Conservation (phyloP, 1,284 basidiomycete species). For the Malassezia equina region DNA sequence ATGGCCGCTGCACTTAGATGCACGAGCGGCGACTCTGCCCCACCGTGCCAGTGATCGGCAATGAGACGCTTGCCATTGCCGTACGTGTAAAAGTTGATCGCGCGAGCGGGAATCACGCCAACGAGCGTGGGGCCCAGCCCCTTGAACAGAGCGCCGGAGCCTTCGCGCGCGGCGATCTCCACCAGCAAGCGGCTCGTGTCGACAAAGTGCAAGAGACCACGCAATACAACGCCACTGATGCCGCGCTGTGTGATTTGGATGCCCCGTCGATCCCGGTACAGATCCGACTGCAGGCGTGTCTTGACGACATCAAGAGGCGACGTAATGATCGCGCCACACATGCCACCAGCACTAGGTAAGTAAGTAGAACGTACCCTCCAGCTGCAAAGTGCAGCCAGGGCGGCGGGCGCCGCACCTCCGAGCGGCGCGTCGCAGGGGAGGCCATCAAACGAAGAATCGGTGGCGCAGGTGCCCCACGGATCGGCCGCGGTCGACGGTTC, state of each 20-base stretch:
- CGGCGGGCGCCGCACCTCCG: not conserved
- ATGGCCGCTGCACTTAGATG: slow-evolving; percentile 76
- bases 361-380: slow-evolving; percentile 46
- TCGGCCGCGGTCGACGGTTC: not conserved
- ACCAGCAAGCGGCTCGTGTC: slow-evolving; percentile 77
- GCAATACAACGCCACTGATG: slow-evolving; percentile 48
- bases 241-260: slow-evolving; percentile 13
- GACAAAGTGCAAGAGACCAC: slow-evolving; percentile 79
- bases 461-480: not conserved
- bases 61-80: slow-evolving; percentile 90
- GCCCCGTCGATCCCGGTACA: slow-evolving; percentile 56
- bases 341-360: slow-evolving; percentile 70
- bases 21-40: slow-evolving; percentile 70
- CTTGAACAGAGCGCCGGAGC: slow-evolving; percentile 79
- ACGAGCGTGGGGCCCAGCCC: slow-evolving; percentile 88
- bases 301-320: slow-evolving; percentile 97
- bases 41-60: slow-evolving; percentile 59
- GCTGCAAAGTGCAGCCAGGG: slow-evolving; percentile 51
- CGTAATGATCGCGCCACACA: slow-evolving; percentile 94
- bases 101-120: slow-evolving; percentile 76
- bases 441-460: not conserved
- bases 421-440: not conserved
- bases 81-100: slow-evolving; percentile 97
- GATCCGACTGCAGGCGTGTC: slow-evolving; percentile 83
- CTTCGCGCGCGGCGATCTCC: slow-evolving; percentile 60